Percentiles rank a stretch among this genome's conserved stretches.
Evolutionary conservation across 2,329 filamentous ascomycete species (phyloP).

Genomic region (Bipolaris sorokiniana): DNA sequence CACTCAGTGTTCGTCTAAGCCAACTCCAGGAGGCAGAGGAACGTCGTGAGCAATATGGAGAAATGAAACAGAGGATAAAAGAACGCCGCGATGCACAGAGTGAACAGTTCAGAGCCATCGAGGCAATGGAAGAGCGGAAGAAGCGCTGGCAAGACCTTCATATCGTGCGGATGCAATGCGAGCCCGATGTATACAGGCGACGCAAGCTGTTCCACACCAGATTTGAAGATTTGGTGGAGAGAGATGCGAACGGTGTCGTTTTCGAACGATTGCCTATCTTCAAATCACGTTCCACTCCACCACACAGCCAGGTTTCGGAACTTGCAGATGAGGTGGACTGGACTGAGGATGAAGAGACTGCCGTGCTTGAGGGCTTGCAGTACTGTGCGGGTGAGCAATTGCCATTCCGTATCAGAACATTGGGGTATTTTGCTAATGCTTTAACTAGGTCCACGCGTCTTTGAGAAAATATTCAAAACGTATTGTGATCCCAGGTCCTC

Average conservation of each 20-base stretch:
- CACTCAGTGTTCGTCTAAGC: slow-evolving; percentile 6
- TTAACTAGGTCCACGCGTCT: slow-evolving; percentile 30
- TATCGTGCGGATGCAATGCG: slow-evolving; percentile 32
- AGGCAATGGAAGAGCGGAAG: slow-evolving; percentile 12
- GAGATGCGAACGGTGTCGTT: slow-evolving; percentile 48
- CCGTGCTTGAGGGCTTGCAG: slow-evolving; percentile 42
- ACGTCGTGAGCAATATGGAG: slow-evolving; percentile 5
- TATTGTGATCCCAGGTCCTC: slow-evolving; percentile 29
- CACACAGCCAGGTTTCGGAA: slow-evolving; percentile 14
- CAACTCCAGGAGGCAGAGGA: slow-evolving; percentile 16
- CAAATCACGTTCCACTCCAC: slow-evolving; percentile 37
- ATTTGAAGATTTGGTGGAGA: slow-evolving; percentile 29
- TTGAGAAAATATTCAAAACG: slow-evolving; percentile 35
- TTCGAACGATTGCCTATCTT: slow-evolving; percentile 52
- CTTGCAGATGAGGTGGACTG: slow-evolving; percentile 31
- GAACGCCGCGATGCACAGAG: slow-evolving; percentile 13
- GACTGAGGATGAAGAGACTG: slow-evolving; percentile 38
- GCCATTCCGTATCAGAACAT: not conserved
- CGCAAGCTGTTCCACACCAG: slow-evolving; percentile 17
- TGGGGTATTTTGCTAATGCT: not conserved
- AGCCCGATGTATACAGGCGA: slow-evolving; percentile 26
- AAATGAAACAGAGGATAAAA: slow-evolving; percentile 11
- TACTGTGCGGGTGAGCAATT: slow-evolving; percentile 33
- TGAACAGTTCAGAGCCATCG: slow-evolving; percentile 3
- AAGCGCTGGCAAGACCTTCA: slow-evolving; percentile 43